phyloP scores from a whole-genome alignment of 1,139 yeast species.

The Wickerhamiella pararugosa region DNA sequence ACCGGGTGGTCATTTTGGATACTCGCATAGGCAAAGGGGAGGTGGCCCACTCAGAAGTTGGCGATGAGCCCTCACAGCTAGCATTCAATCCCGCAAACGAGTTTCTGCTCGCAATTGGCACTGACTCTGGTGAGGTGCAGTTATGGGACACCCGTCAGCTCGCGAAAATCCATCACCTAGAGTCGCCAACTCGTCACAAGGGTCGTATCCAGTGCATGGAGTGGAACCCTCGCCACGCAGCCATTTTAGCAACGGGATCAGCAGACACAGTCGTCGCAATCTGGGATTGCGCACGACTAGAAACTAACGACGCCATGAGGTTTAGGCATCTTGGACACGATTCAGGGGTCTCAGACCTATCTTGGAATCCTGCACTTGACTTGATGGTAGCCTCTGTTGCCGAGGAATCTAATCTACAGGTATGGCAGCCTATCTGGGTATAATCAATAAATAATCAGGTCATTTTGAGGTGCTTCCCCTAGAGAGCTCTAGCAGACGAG shows the following conservation, averaged over 20 bases:
- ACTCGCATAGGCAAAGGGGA: constrained; percentile 27
- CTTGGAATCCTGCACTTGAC: constrained; percentile 70
- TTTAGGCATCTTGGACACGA: constrained; percentile 86
- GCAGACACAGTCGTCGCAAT: constrained; percentile 55
- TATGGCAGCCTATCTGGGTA: constrained; percentile 42
- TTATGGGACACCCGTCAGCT: constrained; percentile 55
- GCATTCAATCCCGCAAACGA: constrained; percentile 46
- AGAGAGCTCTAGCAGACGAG: no score
- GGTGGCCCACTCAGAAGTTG: constrained; percentile 24
- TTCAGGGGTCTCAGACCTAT: constrained; percentile 71
- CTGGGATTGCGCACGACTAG: constrained; percentile 42
- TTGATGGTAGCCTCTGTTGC: constrained; percentile 74
- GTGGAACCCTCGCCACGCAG: constrained; percentile 22
- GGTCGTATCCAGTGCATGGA: constrained; percentile 25
- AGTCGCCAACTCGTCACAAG: constrained; percentile 1
- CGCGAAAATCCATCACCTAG: constrained; percentile 17
- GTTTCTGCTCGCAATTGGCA: constrained; percentile 53
- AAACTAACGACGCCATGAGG: constrained; percentile 24
- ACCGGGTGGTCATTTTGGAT: constrained; percentile 52
- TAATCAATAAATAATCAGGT: not conserved
- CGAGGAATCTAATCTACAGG: constrained; percentile 75
- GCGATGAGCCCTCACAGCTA: constrained; percentile 35
- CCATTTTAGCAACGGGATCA: constrained; percentile 59
- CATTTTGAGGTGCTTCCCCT: no score
- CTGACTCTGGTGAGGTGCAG: constrained; percentile 40